phyloP scores from a whole-genome alignment of 2,329 filamentous ascomycete species.

The Elsinoe necatrix region DNA sequence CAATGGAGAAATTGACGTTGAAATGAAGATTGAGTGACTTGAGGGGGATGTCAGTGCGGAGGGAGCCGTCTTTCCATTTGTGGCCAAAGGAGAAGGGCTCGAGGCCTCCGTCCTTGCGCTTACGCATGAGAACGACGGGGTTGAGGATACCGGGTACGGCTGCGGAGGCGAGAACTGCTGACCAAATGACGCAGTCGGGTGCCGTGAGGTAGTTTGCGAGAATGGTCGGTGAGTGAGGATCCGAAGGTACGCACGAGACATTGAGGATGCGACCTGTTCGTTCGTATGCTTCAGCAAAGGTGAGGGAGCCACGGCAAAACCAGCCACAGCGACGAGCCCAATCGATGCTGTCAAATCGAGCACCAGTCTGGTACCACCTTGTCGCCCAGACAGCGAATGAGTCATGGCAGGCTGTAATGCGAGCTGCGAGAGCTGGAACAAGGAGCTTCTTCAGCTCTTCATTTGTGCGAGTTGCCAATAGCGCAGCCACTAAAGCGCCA shows the following conservation, averaged over 20 bases:
- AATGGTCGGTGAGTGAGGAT: constrained; percentile 87
- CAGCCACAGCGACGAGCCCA: constrained; percentile 81
- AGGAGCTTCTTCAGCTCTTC: constrained; percentile 80
- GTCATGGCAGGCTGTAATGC: constrained; percentile 80
- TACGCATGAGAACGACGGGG: constrained; percentile 86
- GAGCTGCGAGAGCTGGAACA: constrained; percentile 74
- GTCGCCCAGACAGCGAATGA: constrained; percentile 64
- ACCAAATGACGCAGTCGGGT: constrained; percentile 98
- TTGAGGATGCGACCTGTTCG: constrained; percentile 91
- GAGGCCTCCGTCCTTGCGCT: constrained; percentile 65
- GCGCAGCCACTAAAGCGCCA: constrained; percentile 77
- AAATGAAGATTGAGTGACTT: constrained; percentile 93
- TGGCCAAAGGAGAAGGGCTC: constrained; percentile 93
- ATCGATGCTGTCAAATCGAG: constrained; percentile 84
- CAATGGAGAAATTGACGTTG: constrained; percentile 96
- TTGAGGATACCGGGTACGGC: constrained; percentile 95
- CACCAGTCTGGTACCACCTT: constrained; percentile 87
- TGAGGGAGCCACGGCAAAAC: constrained; percentile 87
- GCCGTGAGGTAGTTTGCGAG: constrained; percentile 91
- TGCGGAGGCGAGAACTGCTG: constrained; percentile 85
- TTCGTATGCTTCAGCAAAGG: constrained; percentile 90
- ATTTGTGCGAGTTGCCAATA: constrained; percentile 83
- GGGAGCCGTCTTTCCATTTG: constrained; percentile 96
- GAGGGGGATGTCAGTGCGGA: constrained; percentile 91
- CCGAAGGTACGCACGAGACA: constrained; percentile 89